Percentiles rank a stretch among this genome's conserved stretches.
Evolutionary conservation across 2,329 filamentous ascomycete species (phyloP).

Genomic region (Cladosporium colombiae): DNA sequence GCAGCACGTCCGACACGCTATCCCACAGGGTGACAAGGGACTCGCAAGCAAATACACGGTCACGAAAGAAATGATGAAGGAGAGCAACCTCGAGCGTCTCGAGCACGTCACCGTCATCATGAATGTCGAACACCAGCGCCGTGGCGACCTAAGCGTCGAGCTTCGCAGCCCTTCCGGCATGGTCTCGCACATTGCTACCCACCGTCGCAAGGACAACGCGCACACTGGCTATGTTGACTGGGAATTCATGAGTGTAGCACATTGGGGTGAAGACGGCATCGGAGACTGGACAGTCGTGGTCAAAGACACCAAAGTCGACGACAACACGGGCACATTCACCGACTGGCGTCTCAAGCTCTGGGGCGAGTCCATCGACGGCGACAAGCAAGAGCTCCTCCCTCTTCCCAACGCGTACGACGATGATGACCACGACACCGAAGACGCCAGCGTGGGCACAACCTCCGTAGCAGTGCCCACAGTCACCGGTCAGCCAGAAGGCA

Average conservation of each 20-base stretch:
- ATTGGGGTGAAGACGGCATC: constrained; percentile 88
- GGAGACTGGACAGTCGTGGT: constrained; percentile 91
- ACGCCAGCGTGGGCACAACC: constrained; percentile 65
- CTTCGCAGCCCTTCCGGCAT: constrained; percentile 80
- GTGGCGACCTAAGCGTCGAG: constrained; percentile 91
- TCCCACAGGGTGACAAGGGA: constrained; percentile 82
- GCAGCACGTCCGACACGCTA: constrained; percentile 81
- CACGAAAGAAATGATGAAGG: constrained; percentile 74
- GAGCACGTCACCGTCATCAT: constrained; percentile 98
- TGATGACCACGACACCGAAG: constrained; percentile 69
- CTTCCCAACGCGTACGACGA: constrained; percentile 84
- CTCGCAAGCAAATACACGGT: constrained; percentile 79
- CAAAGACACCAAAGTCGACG: constrained; percentile 79
- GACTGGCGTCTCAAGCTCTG: constrained; percentile 95
- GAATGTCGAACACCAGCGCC: constrained; percentile 85
- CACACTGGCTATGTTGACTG: constrained; percentile 80
- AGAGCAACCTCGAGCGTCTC: constrained; percentile 79
- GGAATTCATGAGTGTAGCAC: constrained; percentile 98
- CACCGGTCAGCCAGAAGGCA: constrained; percentile 47
- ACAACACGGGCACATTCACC: constrained; percentile 72
- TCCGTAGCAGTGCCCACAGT: constrained; percentile 48
- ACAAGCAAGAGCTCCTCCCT: constrained; percentile 72
- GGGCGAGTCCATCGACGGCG: constrained; percentile 80
- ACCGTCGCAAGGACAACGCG: constrained; percentile 68
- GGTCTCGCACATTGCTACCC: constrained; percentile 78